Evolutionary conservation across 139 green algal species (phyloP).

Genomic region (Ettlia oleoabundans): DNA sequence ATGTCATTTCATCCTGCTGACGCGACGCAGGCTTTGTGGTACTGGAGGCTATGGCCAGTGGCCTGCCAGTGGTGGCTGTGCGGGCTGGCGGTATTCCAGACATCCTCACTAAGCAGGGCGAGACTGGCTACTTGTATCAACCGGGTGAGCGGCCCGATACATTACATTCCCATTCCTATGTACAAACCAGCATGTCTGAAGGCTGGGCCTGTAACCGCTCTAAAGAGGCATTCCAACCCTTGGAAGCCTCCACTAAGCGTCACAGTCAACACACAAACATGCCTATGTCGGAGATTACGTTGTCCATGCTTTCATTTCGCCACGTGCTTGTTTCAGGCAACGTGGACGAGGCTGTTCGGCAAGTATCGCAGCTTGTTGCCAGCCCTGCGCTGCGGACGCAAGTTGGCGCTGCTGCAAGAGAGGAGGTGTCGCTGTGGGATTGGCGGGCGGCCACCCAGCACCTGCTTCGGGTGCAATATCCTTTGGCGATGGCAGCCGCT

Average conservation of each 20-base stretch:
- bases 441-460: conserved; percentile 63
- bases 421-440: conserved; percentile 68
- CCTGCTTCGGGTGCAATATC: conserved; percentile 62
- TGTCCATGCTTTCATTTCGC: too few relatives aligned
- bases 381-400: conserved; percentile 22
- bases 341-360: neutral
- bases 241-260: too few relatives aligned
- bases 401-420: conserved; percentile 41
- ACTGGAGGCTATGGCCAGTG: conserved; percentile 95
- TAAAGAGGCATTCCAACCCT: too few relatives aligned
- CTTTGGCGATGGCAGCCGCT: conserved; percentile 55
- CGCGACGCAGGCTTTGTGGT: conserved; percentile 95
- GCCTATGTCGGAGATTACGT: too few relatives aligned
- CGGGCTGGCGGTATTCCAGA: conserved; percentile 90
- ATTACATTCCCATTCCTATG: too few relatives aligned
- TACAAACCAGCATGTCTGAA: too few relatives aligned
- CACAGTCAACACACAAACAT: too few relatives aligned
- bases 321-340: neutral
- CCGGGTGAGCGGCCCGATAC: neutral
- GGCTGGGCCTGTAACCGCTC: too few relatives aligned
- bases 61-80: conserved; percentile 92
- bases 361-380: conserved; percentile 25
- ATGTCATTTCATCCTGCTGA: too few relatives aligned
- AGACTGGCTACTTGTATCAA: conserved; percentile 70
- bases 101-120: conserved; percentile 75